Base-by-base conservation (phyloP, 1,284 basidiomycete genomes). In the Cronartium ribicola region DNA sequence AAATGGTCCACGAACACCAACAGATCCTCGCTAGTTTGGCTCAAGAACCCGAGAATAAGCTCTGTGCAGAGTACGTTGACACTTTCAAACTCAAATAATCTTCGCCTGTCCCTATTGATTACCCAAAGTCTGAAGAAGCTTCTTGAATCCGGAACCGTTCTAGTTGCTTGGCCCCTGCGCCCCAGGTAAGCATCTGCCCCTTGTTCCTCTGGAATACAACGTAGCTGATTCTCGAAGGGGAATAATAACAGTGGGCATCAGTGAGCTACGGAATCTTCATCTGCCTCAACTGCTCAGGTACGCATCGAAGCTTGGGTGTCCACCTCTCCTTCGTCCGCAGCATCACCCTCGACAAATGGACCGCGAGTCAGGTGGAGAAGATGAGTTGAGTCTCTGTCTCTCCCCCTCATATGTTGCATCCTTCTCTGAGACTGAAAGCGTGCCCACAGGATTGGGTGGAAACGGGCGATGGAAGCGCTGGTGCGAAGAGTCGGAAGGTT, bases 211-310 rank as follows among this genome's bases (percentile, higher is more conserved):
- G 48, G 51, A 37, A 6, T 4, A 37, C 14, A 29, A 29, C 51
- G n/a, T 10, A 22, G 7, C 37, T 40, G 8, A 39, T 48, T 51
- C 37, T 57, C 44, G 22, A 22, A 29, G 14, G 51, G 11, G 10
- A 17, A 5, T 37, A 64, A 37, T 92, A 92, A 0, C 91, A 94
- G 81, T 95, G 92, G 92, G 90, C 91, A n/a, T 89, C 88, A 55
- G 82, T 92, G 77, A 86, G 87, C 87, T 89, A 79, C 67, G 92
- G 90, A 68, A 85, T 91, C 66, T 94, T 94, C 81, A 86, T 96
- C 77, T 97, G 94, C 82, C 85, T 97, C 51, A 83, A 91, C 87
- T 96, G 94, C 81, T 92, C 91, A 17, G 93, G 93, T 39, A 85
- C 88, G 48, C 94, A 97, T 83, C 85, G 94, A 83, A 88, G 91